phyloP scores from a whole-genome alignment of 2,329 filamentous ascomycete genomes.

The Rhinocladiella mackenziei region DNA sequence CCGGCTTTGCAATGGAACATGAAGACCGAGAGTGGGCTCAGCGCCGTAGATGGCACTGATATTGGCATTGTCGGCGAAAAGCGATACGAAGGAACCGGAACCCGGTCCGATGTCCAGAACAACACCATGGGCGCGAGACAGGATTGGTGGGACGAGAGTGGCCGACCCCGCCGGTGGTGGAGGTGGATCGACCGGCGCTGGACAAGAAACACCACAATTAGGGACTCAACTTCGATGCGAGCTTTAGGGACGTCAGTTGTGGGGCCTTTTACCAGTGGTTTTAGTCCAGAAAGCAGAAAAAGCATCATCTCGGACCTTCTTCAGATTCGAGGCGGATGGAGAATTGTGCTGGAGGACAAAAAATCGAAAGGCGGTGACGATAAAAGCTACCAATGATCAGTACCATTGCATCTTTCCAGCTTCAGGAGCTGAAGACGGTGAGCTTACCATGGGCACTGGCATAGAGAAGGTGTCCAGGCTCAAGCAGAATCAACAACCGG shows the following conservation, averaged over 20 bases:
- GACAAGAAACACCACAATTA: not conserved
- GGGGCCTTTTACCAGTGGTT: conserved; percentile 34
- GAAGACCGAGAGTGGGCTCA: conserved; percentile 50
- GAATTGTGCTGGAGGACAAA: conserved; percentile 15
- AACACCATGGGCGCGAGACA: conserved; percentile 39
- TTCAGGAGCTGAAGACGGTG: not conserved
- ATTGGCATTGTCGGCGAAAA: conserved; percentile 40
- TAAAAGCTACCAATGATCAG: conserved; percentile 11
- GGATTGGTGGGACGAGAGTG: conserved; percentile 40
- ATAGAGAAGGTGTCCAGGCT: conserved; percentile 12
- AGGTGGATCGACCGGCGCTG: conserved; percentile 24
- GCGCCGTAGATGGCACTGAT: conserved; percentile 52
- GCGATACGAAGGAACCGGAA: conserved; percentile 48
- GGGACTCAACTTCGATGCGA: not conserved
- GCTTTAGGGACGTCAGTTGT: not conserved
- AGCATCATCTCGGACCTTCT: conserved; percentile 38
- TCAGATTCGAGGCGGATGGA: conserved; percentile 10
- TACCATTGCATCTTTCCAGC: not conserved
- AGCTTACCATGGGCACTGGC: conserved; percentile 10
- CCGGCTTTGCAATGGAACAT: conserved; percentile 39
- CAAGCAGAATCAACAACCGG: conserved; percentile 8
- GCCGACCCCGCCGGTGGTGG: conserved; percentile 33
- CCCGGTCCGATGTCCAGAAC: conserved; percentile 53
- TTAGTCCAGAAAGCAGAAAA: conserved; percentile 42
- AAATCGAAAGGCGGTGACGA: conserved; percentile 11